phyloP scores from a whole-genome alignment of 164 flowering plant genomes.

The Aristolochia fimbriata region DNA sequence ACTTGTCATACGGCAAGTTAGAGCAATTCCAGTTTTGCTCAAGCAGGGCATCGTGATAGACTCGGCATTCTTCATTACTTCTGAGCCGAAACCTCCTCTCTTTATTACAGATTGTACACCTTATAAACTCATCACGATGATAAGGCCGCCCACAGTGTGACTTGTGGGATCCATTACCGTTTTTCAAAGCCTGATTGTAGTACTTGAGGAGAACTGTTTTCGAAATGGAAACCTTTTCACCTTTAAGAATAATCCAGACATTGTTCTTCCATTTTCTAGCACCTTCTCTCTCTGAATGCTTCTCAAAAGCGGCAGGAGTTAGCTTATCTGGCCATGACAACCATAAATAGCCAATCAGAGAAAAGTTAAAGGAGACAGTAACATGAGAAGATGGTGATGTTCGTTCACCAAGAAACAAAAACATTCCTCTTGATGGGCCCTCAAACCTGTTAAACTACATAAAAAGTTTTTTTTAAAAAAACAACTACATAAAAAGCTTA shows the following conservation, averaged over 20 bases:
- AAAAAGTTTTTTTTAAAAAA: not conserved
- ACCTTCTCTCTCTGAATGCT: slow-evolving; percentile 82
- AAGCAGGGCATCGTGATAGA: slow-evolving; percentile 65
- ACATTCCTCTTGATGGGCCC: not conserved
- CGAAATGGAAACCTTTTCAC: slow-evolving; percentile 67
- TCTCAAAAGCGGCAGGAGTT: slow-evolving; percentile 88
- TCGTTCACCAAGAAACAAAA: not conserved
- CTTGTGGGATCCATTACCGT: slow-evolving; percentile 38
- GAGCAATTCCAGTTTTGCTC: slow-evolving; percentile 63
- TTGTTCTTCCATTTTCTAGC: slow-evolving; percentile 83
- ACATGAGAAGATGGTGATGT: not conserved
- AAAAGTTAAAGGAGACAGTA: not conserved
- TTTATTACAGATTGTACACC: slow-evolving; percentile 56
- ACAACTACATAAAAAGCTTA: not conserved
- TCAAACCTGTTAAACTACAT: not conserved
- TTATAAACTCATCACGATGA: slow-evolving; percentile 78
- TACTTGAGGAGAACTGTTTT: slow-evolving; percentile 73
- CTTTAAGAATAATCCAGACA: slow-evolving; percentile 69
- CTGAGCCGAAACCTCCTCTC: slow-evolving; percentile 77
- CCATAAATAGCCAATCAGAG: slow-evolving; percentile 3
- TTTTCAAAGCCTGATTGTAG: slow-evolving; percentile 48
- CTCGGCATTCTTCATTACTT: slow-evolving; percentile 69
- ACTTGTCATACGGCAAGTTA: slow-evolving; percentile 64
- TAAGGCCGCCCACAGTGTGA: slow-evolving; percentile 35
- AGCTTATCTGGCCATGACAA: slow-evolving; percentile 43